Conservation (phyloP, 305 asterid species). For the Fraxinus nigra region DNA sequence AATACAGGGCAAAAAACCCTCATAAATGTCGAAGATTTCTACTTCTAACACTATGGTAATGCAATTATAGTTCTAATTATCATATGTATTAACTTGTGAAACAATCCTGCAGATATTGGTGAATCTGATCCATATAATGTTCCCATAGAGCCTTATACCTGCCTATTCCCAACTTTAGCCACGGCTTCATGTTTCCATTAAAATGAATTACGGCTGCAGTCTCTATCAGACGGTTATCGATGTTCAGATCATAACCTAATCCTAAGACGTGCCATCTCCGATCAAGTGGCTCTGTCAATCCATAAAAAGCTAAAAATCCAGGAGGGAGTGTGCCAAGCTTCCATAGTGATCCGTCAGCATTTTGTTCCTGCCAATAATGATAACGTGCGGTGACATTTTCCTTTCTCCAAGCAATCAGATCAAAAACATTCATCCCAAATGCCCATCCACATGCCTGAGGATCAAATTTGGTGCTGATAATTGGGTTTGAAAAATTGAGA, state of each 20-base stretch:
- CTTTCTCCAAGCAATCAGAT: constrained; percentile 52
- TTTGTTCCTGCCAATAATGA: constrained; percentile 50
- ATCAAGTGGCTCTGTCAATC: constrained; percentile 52
- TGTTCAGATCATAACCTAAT: constrained; percentile 42
- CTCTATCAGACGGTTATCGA: constrained; percentile 42
- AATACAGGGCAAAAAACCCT: constrained; percentile 7
- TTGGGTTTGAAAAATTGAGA: constrained; percentile 50
- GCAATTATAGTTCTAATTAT: constrained; percentile 24
- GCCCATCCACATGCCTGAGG: constrained; percentile 68
- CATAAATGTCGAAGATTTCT: neutral
- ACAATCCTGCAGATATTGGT: constrained; percentile 40
- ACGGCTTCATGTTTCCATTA: constrained; percentile 57
- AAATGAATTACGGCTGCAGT: constrained; percentile 54
- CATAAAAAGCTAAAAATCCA: constrained; percentile 47
- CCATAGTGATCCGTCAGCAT: constrained; percentile 40
- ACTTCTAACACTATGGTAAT: constrained; percentile 29
- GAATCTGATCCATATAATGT: constrained; percentile 38
- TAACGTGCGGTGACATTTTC: constrained; percentile 41
- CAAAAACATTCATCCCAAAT: constrained; percentile 55
- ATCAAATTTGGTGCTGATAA: constrained; percentile 46
- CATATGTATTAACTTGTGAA: constrained; percentile 29
- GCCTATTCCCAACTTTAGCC: constrained; percentile 49
- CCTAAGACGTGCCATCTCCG: constrained; percentile 61
- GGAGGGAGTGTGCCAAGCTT: constrained; percentile 53
- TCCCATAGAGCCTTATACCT: constrained; percentile 49